These are phyloP conservation scores for Annulohypoxylon nitens DNA, from an alignment of 495 filamentous ascomycete species.

Conservation along the genomic window DNA sequence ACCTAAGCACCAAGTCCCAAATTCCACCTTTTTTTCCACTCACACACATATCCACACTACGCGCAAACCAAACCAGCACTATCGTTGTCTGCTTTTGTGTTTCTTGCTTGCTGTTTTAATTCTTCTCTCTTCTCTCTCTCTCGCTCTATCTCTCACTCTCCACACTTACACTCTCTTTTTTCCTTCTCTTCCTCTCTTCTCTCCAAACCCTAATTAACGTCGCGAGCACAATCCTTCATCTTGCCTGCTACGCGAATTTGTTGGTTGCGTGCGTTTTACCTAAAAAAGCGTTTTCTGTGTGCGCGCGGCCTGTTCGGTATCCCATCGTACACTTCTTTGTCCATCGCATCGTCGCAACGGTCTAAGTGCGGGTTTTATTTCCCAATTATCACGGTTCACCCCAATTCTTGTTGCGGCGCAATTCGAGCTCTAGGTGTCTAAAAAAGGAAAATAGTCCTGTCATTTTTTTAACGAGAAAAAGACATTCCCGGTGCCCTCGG, in stretches of 20 bases:
- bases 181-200: slow-evolving; percentile 52
- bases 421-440: slow-evolving; percentile 52
- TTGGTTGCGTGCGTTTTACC: slow-evolving; percentile 58
- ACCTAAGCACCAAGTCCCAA: slow-evolving; percentile 42
- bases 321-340: slow-evolving; percentile 45
- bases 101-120: slow-evolving; percentile 59
- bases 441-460: slow-evolving; percentile 51
- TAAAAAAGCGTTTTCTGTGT: slow-evolving; percentile 53
- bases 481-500: slow-evolving; percentile 51
- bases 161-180: slow-evolving; percentile 49
- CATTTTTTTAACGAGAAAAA: slow-evolving; percentile 54
- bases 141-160: slow-evolving; percentile 57
- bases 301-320: slow-evolving; percentile 51
- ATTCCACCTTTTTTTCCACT: slow-evolving; percentile 55
- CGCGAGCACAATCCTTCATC: slow-evolving; percentile 49
- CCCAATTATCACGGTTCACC: slow-evolving; percentile 52
- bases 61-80: slow-evolving; percentile 55
- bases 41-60: slow-evolving; percentile 63
- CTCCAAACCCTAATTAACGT: slow-evolving; percentile 50
- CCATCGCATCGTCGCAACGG: slow-evolving; percentile 54
- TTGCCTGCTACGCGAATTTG: slow-evolving; percentile 61
- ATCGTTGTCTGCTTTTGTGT: slow-evolving; percentile 72
- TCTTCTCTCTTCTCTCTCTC: slow-evolving; percentile 61
- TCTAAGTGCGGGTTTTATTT: slow-evolving; percentile 53
- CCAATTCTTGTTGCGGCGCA: slow-evolving; percentile 53